Base-by-base conservation (phyloP, 371 early-diverging fungal species). In the Mortierella sp. region DNA sequence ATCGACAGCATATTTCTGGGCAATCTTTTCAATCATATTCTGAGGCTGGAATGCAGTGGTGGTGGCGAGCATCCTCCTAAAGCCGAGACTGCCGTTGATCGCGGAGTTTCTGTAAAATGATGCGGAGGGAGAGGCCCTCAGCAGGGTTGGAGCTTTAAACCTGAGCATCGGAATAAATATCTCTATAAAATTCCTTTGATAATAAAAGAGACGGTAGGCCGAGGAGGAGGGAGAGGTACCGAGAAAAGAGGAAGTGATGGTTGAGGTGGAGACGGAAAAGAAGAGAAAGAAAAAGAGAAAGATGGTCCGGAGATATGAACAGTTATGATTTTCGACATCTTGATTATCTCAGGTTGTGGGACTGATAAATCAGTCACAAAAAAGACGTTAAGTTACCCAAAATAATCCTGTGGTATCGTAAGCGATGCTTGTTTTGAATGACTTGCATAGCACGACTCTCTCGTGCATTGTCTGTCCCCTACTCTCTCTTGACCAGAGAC, bases 11-110 rank as follows among this genome's bases (percentile, higher is more conserved):
- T 96, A 96, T 59, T 92, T 90, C 84, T 97, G 97, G 15, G 93
- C 96, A 69, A 97, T 96, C 85, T 96, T 96, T 84, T 97, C 97
- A 43, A 98, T 90, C 83, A 96, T 85, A 69, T 93, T 97, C 83
- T 97, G 97, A 19, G 88, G 76, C 36, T 72, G 82, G 32, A 64
- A 50, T 7, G 82, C 62, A 13, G 82, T 58, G 32, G 67, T 36
- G 13, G 82, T 69, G 40, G 82, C 82, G 24, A 81, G 63, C 75
- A 71, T 80, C 45, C 80, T 74, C 53, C 67, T 69, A 55, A 50
- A 64, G 52, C 38, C 24, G 33, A 63, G 24, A 19, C 63, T 68
- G 45, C 36, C 43, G 58, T 15, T 33, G 11, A 22, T 24, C 22
- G 48, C n/a, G 24, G 48, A 43, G 38, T 36, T 58, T 58, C 22